A percentile compares a stretch with the other conserved stretches of the same genome.
These are phyloP conservation scores for Gnetum montanum DNA, from an alignment of 75 land plant species.

Conservation along the genomic window DNA sequence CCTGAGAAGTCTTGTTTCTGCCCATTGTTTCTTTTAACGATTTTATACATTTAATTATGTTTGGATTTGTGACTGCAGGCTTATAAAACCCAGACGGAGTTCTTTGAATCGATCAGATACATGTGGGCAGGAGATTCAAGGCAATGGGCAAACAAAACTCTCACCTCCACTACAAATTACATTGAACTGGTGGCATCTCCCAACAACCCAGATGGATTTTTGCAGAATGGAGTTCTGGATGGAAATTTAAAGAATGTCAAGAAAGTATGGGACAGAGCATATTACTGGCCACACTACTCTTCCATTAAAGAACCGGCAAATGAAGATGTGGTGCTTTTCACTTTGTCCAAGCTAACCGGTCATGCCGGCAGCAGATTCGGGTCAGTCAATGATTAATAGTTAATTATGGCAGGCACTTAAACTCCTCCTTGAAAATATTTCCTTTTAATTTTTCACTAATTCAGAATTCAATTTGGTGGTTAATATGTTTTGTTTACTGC, in stretches of 20 bases:
- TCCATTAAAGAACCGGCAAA: too few species aligned
- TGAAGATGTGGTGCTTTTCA: too few species aligned
- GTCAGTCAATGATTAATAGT: slow-evolving; percentile 21
- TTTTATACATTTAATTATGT: slow-evolving; percentile 3
- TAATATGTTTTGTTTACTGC: slow-evolving; percentile 2
- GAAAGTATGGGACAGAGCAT: slow-evolving; percentile 70
- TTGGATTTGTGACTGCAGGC: slow-evolving; percentile 35
- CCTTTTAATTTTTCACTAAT: too few species aligned
- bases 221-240: slow-evolving; percentile 42
- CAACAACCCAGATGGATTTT: slow-evolving; percentile 81
- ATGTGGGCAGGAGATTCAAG: slow-evolving; percentile 93
- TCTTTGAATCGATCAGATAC: slow-evolving; percentile 52
- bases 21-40: neutral
- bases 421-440: neutral
- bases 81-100: slow-evolving; percentile 61
- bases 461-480: too few species aligned
- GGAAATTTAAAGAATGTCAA: slow-evolving; percentile 44
- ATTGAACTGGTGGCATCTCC: slow-evolving; percentile 90
- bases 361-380: too few species aligned
- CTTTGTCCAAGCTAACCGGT: too few species aligned
- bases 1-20: too few species aligned
- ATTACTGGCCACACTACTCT: too few species aligned
- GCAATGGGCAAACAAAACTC: slow-evolving; percentile 12
- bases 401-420: neutral
- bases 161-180: slow-evolving; percentile 22